Evolutionary conservation across 1,139 yeast genomes (phyloP), one percentile per base, ranked within the genome.

Genomic region (Kodamaea ohmeri): DNA sequence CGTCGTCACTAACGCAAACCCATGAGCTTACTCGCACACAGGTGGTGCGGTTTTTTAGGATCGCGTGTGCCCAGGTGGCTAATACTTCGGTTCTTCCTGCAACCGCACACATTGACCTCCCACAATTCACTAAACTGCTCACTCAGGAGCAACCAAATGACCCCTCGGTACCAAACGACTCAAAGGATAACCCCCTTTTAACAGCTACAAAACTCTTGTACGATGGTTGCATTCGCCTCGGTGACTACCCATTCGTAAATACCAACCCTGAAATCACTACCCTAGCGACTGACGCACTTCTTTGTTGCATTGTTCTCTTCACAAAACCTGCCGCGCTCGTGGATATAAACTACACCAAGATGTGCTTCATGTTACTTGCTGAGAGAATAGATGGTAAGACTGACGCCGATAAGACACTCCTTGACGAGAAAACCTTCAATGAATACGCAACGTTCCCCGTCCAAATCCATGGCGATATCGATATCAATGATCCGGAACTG

Each of bases 291-390:
- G 39, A 32, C 25, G 24, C 40, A 7, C 29, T 41, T 22, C 15
- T 37, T 4, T 21, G 33, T 9, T 22, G 39, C 25, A 25, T 28
- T 5, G 39, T 35, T 8, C 32, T 41, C 7, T 33, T 34, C 18
- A 29, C 27, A 20, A 29, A 33, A 28, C 14, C 25, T 9, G 37
- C 26, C 4, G 18, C 35, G 15, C 34, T 39, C 20, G 26, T 37
- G 16, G 44, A 38, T 15, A 33, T 38, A 7, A 38, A 41, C 32
- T 41, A 38, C 32, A 20, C 25, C 17, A 31, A 25, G 18, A 12
- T 38, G 25, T 41, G 44, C 27, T 41, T 38, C 25, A 20, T 36
- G 32, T 22, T 41, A n/a, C 25, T 41, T 7, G 44, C 44, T 1
- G 14, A 25, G 8, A 25, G 14, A 9, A 36, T 25, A 19, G 41